These are phyloP conservation scores for Corinectria fuckeliana DNA, from an alignment of 2,329 filamentous ascomycete genomes.

Conservation along the genomic window DNA sequence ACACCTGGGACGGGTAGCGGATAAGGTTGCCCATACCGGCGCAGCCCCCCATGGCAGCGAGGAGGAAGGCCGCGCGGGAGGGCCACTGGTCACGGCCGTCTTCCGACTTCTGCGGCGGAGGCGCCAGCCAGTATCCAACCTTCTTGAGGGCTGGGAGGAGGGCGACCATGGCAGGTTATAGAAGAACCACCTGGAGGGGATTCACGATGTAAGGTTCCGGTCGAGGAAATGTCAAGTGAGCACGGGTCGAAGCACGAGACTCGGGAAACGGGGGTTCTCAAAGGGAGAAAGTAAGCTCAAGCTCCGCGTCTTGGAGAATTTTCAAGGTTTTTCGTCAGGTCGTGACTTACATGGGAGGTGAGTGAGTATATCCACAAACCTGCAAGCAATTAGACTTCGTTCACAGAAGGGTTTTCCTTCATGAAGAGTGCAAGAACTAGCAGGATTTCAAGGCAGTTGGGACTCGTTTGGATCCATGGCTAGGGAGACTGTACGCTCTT, in stretches of 20 bases:
- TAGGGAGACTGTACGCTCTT: conserved; percentile 18
- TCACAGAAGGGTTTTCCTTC: background rate
- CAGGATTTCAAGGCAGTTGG: conserved; percentile 2
- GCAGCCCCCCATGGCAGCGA: conserved; percentile 65
- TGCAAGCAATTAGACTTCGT: conserved; percentile 6
- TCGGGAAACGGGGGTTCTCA: background rate
- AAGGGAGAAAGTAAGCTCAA: background rate
- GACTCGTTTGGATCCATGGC: background rate
- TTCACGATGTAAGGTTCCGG: background rate
- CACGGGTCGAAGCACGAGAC: background rate
- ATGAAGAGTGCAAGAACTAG: background rate
- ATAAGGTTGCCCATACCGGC: conserved; percentile 65
- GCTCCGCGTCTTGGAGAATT: background rate
- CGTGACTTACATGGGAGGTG: background rate
- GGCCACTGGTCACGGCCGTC: conserved; percentile 61
- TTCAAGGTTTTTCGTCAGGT: background rate
- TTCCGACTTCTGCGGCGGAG: conserved; percentile 44
- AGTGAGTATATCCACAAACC: background rate
- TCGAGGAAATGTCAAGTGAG: background rate
- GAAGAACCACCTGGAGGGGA: background rate
- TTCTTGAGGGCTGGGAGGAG: conserved; percentile 38
- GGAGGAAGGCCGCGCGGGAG: conserved; percentile 60
- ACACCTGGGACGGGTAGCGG: conserved; percentile 63
- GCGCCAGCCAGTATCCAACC: conserved; percentile 43
- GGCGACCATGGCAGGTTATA: conserved; percentile 23